These are phyloP conservation scores for Lactarius sp. DNA, from an alignment of 768 basidiomycete species.

Conservation along the genomic window DNA sequence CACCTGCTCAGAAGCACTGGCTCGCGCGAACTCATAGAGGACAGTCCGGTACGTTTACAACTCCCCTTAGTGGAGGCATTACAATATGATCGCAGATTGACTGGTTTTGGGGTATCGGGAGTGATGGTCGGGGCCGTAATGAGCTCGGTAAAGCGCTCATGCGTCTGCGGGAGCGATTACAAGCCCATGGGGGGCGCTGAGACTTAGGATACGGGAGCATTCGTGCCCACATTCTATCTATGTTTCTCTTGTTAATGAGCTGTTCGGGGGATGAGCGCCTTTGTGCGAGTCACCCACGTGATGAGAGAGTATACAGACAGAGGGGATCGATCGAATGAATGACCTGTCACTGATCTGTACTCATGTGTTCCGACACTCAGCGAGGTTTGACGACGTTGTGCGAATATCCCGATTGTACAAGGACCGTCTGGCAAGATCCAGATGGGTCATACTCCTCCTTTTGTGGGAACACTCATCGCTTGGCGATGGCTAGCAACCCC, in stretches of 20 bases:
- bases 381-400: constrained; percentile 18
- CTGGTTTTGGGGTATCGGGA: constrained; percentile 41
- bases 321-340: background rate
- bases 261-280: background rate
- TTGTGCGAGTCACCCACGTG: constrained; percentile 12
- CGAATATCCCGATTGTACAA: constrained; percentile 21
- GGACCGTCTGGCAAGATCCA: constrained; percentile 25
- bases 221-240: background rate
- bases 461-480: constrained; percentile 25
- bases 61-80: background rate
- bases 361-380: constrained; percentile 22
- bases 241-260: background rate
- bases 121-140: constrained; percentile 36
- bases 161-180: constrained; percentile 35
- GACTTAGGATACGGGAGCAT: background rate
- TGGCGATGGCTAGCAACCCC: constrained; percentile 18
- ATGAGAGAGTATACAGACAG: background rate
- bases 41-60: constrained; percentile 29
- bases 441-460: constrained; percentile 28
- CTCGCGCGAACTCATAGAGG: constrained; percentile 37
- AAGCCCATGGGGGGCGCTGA: constrained; percentile 24
- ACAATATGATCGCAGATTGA: constrained; percentile 32
- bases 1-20: constrained; percentile 37
- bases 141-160: constrained; percentile 41
- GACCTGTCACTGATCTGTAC: background rate